Conservation (phyloP, 495 filamentous ascomycete genomes). For the Hypoxylon trugodes region DNA sequence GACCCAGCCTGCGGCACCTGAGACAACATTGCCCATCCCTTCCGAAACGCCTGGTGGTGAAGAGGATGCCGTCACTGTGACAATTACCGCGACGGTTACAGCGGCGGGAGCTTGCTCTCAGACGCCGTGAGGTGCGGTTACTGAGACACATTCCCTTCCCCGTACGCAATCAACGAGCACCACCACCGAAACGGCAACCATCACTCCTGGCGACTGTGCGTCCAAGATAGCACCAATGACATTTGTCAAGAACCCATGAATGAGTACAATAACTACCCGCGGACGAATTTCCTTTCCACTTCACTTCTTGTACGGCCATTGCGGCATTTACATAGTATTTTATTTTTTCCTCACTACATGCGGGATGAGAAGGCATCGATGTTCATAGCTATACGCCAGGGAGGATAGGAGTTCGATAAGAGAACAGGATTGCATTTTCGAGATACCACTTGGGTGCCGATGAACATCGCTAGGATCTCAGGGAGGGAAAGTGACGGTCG, state of each 20-base stretch:
- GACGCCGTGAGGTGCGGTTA: slow-evolving; percentile 30
- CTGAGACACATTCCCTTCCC: slow-evolving; percentile 15
- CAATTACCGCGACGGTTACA: slow-evolving; percentile 40
- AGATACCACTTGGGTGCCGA: slow-evolving; percentile 25
- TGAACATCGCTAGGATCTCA: slow-evolving; percentile 8
- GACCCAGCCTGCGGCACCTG: slow-evolving; percentile 1
- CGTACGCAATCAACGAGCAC: slow-evolving; percentile 23
- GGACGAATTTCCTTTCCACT: not conserved
- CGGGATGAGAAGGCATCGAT: slow-evolving; percentile 4
- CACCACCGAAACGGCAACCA: slow-evolving; percentile 18
- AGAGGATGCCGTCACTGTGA: slow-evolving; percentile 30
- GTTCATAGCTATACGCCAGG: slow-evolving; percentile 5
- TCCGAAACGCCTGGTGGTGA: slow-evolving; percentile 14
- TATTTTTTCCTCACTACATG: slow-evolving; percentile 10
- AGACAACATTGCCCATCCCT: slow-evolving; percentile 13
- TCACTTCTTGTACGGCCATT: slow-evolving; percentile 31
- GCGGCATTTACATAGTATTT: slow-evolving; percentile 22
- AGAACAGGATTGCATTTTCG: slow-evolving; percentile 26
- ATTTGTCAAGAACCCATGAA: slow-evolving; percentile 21
- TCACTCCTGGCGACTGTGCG: slow-evolving; percentile 10
- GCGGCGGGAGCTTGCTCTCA: slow-evolving; percentile 34
- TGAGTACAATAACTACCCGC: not conserved
- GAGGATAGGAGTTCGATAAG: slow-evolving; percentile 21
- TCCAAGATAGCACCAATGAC: slow-evolving; percentile 4
- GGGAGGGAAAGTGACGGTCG: slow-evolving; percentile 16